A percentile compares a stretch with the other conserved stretches of the same genome.
These are phyloP conservation scores for Domatiomyces catenatus DNA, from an alignment of 2,329 filamentous ascomycete genomes.

Conservation along the genomic window DNA sequence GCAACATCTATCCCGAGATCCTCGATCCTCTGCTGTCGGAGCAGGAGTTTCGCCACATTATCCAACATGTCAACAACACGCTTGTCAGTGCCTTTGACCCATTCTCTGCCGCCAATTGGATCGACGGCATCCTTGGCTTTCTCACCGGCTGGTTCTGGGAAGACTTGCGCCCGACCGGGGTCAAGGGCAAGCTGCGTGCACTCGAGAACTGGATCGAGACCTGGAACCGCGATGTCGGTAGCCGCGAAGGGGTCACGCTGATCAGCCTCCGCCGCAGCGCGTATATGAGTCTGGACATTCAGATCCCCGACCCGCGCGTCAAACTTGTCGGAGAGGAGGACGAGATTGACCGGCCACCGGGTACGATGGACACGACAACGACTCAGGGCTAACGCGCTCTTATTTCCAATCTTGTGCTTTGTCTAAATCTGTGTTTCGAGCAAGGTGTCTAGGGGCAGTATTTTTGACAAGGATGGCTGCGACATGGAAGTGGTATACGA, in stretches of 20 bases:
- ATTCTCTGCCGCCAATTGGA: constrained; percentile 56
- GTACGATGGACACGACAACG: neutral
- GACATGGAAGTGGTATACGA: too few species aligned
- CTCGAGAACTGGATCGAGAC: constrained; percentile 71
- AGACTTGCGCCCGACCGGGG: constrained; percentile 51
- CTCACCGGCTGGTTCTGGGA: constrained; percentile 93
- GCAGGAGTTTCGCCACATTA: constrained; percentile 66
- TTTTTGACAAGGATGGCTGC: too few species aligned
- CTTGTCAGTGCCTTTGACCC: constrained; percentile 68
- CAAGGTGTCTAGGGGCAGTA: neutral
- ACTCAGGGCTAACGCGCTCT: neutral
- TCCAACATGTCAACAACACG: constrained; percentile 68
- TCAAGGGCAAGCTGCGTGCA: constrained; percentile 54
- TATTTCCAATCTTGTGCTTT: neutral
- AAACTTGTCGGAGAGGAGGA: constrained; percentile 24
- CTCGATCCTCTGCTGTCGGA: constrained; percentile 74
- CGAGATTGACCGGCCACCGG: neutral
- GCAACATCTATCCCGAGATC: constrained; percentile 91
- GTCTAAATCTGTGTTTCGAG: neutral
- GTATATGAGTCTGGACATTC: constrained; percentile 54
- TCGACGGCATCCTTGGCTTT: constrained; percentile 66
- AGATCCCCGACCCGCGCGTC: constrained; percentile 36
- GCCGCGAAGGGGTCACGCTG: constrained; percentile 51
- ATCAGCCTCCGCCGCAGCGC: constrained; percentile 68
- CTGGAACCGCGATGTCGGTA: constrained; percentile 61